Evolutionary conservation across 345 rosid species (phyloP).

Genomic region (Syzygium aromaticum): DNA sequence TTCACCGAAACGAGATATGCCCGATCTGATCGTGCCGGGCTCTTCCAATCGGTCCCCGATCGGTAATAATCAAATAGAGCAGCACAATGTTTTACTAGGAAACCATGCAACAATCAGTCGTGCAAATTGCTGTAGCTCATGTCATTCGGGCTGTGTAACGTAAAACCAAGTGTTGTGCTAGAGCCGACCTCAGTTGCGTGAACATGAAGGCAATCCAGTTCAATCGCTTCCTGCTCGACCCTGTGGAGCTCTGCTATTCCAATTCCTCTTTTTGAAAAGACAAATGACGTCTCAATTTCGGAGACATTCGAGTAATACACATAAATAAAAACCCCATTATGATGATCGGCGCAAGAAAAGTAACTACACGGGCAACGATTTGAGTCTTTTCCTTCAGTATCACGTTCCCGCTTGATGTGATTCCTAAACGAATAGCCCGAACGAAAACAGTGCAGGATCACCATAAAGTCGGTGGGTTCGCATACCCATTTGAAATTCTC

Average conservation of each 20-base stretch:
- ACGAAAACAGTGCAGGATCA: neutral
- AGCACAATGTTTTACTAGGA: neutral
- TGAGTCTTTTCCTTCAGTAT: neutral
- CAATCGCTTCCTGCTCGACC: neutral
- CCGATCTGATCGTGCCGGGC: neutral
- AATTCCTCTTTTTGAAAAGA: neutral
- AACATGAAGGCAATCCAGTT: neutral
- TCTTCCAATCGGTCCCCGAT: neutral
- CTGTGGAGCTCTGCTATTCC: neutral
- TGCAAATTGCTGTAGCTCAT: neutral
- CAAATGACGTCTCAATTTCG: neutral
- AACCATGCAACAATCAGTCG: neutral
- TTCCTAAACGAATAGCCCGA: neutral
- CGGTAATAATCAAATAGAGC: neutral
- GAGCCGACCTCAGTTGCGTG: neutral
- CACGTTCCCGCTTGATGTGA: neutral
- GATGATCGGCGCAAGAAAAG: neutral
- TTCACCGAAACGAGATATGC: neutral
- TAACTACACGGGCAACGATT: neutral
- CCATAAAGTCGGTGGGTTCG: neutral
- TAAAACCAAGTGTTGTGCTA: neutral
- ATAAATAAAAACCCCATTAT: neutral
- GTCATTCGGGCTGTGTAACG: neutral
- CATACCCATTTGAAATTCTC: neutral
- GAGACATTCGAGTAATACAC: neutral